Evolutionary conservation across 495 filamentous ascomycete genomes (phyloP).

Genomic region (Parathielavia appendiculata): DNA sequence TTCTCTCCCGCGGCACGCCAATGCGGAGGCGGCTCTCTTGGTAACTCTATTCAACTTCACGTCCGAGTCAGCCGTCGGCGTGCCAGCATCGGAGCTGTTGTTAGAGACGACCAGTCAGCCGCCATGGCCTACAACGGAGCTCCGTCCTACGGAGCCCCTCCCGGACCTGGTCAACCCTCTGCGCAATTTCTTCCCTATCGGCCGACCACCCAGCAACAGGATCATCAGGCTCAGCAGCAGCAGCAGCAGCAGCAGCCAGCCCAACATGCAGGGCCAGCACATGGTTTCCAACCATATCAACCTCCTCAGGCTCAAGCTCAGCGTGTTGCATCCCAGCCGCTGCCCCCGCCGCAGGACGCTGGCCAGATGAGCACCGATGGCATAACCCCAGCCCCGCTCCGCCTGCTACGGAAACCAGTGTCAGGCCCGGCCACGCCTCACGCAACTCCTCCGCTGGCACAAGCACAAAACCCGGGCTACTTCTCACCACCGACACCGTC

Average conservation of each 20-base stretch:
- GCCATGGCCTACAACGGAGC: not conserved
- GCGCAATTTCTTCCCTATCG: slow-evolving; percentile 5
- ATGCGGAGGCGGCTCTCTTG: too few relatives aligned
- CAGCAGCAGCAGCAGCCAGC: slow-evolving; percentile 21
- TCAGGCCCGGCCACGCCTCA: not conserved
- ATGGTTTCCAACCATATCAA: not conserved
- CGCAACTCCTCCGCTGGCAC: not conserved
- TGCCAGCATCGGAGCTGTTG: not conserved
- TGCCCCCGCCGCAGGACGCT: not conserved
- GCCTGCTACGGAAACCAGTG: slow-evolving; percentile 3
- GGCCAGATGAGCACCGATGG: not conserved
- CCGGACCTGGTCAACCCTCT: not conserved
- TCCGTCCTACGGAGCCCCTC: not conserved
- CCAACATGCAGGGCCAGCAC: slow-evolving; percentile 7
- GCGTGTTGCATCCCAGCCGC: not conserved
- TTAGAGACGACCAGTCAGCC: not conserved
- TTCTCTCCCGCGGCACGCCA: too few relatives aligned
- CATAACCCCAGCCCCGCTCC: not conserved
- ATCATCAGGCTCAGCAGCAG: slow-evolving; percentile 20
- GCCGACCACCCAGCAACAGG: not conserved
- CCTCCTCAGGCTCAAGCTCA: not conserved
- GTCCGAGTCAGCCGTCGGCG: not conserved
- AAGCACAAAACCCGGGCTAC: not conserved
- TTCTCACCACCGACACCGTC: not conserved
- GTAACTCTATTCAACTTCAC: not conserved